Base-by-base conservation (phyloP, 2,329 filamentous ascomycete species). In the Exutisphaerella laricina region DNA sequence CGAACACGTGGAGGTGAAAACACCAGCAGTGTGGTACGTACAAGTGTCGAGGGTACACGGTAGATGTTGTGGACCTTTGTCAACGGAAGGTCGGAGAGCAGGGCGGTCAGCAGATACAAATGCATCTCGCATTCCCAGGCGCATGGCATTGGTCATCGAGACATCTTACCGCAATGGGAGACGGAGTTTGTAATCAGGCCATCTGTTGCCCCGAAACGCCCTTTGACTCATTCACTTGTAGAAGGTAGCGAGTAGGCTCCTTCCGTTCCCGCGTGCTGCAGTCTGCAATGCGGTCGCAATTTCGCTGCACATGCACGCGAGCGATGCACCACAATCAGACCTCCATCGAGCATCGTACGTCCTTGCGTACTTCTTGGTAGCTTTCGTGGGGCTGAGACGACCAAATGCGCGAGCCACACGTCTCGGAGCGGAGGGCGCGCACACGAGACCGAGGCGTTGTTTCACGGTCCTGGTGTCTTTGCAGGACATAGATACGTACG, bases 181-280 rank as follows among this genome's bases (percentile, higher is more conserved):
- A 23, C n/a, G n/a, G 13, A 35, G 35, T 43, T 43, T 38, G 34
- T 39, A 43, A 43, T 43, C 35, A 43, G 32, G n/a, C n/a, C n/a
- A n/a, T 18, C 30, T 33, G 16, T 31, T 14, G 33, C 21, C 25
- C n/a, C n/a, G n/a, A 9, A 22, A 23, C 16, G 26, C 35, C 35
- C 29, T 39, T 44, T 39, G 41, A 43, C 25, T 39, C 41, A 43
- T n/a, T n/a, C n/a, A n/a, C n/a, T n/a, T n/a, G n/a, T n/a, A n/a
- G n/a, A n/a, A n/a, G n/a, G n/a, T n/a, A n/a, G n/a, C n/a, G n/a
- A n/a, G n/a, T n/a, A n/a, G n/a, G n/a, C n/a, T n/a, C n/a, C n/a
- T n/a, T n/a, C n/a, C n/a, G n/a, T n/a, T n/a, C n/a, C n/a, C n/a
- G n/a, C n/a, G n/a, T n/a, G n/a, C n/a, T n/a, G n/a, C n/a, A n/a